phyloP scores from a whole-genome alignment of 139 green algal species.

The Deuterostichococcus epilithicus region DNA sequence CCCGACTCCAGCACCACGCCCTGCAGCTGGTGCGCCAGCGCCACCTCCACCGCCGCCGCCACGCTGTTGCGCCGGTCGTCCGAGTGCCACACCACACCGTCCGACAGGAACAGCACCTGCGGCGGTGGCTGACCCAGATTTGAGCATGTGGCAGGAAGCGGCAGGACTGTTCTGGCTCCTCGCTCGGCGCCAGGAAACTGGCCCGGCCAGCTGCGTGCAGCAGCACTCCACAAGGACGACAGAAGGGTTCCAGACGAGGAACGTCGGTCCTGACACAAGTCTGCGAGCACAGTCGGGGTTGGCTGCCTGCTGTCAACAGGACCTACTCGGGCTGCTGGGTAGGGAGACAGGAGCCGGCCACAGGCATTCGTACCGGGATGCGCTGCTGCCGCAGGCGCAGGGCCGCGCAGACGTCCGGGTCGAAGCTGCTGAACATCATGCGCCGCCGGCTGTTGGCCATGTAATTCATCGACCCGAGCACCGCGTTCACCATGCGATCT shows the following conservation, averaged over 20 bases:
- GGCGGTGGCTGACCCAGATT: no score
- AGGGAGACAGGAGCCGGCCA: no score
- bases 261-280: no score
- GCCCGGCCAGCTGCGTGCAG: no score
- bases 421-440: slow-evolving; percentile 80
- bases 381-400: slow-evolving; percentile 33
- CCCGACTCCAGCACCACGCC: slow-evolving; percentile 67
- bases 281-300: no score
- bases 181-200: no score
- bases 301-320: no score
- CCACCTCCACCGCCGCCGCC: slow-evolving; percentile 56
- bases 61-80: slow-evolving; percentile 70
- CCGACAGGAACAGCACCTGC: slow-evolving; percentile 65
- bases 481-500: slow-evolving; percentile 39
- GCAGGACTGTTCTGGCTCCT: no score
- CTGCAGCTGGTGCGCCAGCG: slow-evolving; percentile 36
- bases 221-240: no score
- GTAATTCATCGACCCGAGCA: slow-evolving; percentile 26
- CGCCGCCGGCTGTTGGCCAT: slow-evolving; percentile 13
- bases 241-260: no score
- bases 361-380: slow-evolving; percentile 38
- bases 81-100: slow-evolving; percentile 47
- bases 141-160: no score
- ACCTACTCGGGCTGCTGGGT: no score
- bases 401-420: slow-evolving; percentile 74